Base-by-base conservation (phyloP, 2,329 filamentous ascomycete genomes). In the Diaporthe caulivora region DNA sequence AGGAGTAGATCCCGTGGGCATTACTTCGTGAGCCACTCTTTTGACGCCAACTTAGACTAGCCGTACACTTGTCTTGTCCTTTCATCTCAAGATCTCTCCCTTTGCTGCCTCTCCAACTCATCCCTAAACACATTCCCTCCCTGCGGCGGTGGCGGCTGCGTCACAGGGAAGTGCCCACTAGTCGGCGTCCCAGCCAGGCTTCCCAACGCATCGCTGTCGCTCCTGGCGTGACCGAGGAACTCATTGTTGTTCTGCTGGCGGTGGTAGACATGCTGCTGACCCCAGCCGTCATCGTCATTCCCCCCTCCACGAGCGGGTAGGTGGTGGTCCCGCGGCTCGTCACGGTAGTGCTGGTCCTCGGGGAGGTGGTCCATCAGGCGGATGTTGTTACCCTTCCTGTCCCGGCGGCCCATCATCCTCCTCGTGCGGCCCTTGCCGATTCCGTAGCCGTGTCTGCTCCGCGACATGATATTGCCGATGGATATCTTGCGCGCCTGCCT, bases 401-500 rank as follows among this genome's bases (percentile, higher is more conserved):
- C 79, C 68, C 84, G 80, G 70, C 82, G 79, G 75, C 78, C 70
- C 26, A 76, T 75, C 26, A 76, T 75, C 74, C 85, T 82, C 75
- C 83, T 78, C 75, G 79, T 81, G 72, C 82, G 75, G 68, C 74
- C 77, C 75, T 78, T 78, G 60, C 78, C 75, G 13, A 84, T 81
- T 73, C 86, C 85, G 79, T 88, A 88, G 53, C 87, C 85, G 75
- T 83, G 78, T 26, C 76, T 57, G 21, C 74, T 49, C 47, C 87
- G 84, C 77, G 85, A 82, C 84, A 89, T 87, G 80, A 90, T 81
- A 77, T 86, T 88, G 70, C 86, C 88, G 60, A 91, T 78, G 6
- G 82, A 81, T 74, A 91, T 88, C 74, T 79, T 79, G 72, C 89
- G 85, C n/a, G 83, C 80, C 77, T 86, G 84, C 71, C 85, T 83